Evolutionary conservation across 2,329 filamentous ascomycete species (phyloP).

Genomic region (Coniella vitis): DNA sequence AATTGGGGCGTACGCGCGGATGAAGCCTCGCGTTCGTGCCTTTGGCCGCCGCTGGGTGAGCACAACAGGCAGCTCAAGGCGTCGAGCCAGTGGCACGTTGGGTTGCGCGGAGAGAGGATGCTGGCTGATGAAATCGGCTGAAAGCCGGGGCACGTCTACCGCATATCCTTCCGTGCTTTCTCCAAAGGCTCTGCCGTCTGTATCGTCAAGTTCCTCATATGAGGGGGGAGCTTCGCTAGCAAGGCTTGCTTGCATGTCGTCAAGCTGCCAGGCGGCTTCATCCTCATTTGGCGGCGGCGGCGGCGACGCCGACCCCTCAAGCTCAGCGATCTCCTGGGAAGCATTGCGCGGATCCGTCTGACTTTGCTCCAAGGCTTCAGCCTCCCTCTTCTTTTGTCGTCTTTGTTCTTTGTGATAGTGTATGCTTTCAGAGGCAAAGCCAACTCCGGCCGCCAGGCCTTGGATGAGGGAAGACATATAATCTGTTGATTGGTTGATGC

Average conservation of each 20-base stretch:
- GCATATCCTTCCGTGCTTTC: not conserved
- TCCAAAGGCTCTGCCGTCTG: not conserved
- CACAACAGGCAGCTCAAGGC: conserved; percentile 39
- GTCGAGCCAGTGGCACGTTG: not conserved
- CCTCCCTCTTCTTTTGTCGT: conserved; percentile 4
- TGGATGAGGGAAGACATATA: conserved; percentile 14
- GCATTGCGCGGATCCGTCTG: not conserved
- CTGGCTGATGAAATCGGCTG: conserved; percentile 7
- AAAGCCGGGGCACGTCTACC: not conserved
- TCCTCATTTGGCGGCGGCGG: not conserved
- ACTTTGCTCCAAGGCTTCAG: not conserved
- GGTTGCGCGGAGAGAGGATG: not conserved
- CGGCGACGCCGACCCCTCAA: not conserved
- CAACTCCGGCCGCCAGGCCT: conserved; percentile 16
- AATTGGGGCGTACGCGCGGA: conserved; percentile 45
- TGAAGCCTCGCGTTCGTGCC: conserved; percentile 40
- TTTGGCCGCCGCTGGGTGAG: conserved; percentile 45
- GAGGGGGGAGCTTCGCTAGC: not conserved
- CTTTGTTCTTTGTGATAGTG: conserved; percentile 19
- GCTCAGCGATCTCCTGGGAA: not conserved
- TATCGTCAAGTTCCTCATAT: not conserved
- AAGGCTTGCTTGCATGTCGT: conserved; percentile 13
- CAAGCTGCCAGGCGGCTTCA: conserved; percentile 10
- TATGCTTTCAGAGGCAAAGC: conserved; percentile 17
- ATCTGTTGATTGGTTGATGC: not conserved